Evolutionary conservation across 805 yeast species (phyloP).

Genomic region (Saccharomycopsis sp.): DNA sequence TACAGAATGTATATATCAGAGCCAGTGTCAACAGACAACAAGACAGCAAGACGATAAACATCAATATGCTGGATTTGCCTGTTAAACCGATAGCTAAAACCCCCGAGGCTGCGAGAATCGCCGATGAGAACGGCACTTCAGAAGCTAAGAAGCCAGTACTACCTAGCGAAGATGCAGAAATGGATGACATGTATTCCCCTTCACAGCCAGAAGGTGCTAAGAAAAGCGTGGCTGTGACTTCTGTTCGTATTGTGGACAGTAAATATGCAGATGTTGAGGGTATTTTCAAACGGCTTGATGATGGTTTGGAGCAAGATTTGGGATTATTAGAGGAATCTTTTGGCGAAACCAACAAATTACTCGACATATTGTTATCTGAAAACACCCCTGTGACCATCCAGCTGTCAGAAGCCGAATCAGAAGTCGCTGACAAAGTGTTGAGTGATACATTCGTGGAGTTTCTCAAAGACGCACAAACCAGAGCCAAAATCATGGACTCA

Average conservation of each 20-base stretch:
- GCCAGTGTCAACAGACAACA: neutral
- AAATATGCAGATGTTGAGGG: neutral
- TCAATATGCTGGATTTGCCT: neutral
- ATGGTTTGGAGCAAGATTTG: conserved; percentile 5
- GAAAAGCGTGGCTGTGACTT: no score
- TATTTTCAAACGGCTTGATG: neutral
- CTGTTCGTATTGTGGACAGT: neutral
- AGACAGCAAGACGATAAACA: no score
- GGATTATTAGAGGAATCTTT: conserved; percentile 8
- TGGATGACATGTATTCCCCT: neutral
- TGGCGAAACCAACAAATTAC: neutral
- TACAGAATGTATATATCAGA: no score
- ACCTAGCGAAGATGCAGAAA: neutral
- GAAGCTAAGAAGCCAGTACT: neutral
- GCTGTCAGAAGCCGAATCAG: neutral
- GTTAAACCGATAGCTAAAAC: neutral
- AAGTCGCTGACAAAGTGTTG: neutral
- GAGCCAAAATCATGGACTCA: neutral
- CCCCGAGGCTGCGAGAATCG: neutral
- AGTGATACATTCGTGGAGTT: conserved; percentile 2
- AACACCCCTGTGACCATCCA: neutral
- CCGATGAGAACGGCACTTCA: neutral
- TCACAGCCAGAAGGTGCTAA: no score
- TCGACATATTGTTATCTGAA: conserved; percentile 8
- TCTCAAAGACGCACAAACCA: neutral